phyloP scores from a whole-genome alignment of 805 yeast species.

The Pichia manshurica region DNA sequence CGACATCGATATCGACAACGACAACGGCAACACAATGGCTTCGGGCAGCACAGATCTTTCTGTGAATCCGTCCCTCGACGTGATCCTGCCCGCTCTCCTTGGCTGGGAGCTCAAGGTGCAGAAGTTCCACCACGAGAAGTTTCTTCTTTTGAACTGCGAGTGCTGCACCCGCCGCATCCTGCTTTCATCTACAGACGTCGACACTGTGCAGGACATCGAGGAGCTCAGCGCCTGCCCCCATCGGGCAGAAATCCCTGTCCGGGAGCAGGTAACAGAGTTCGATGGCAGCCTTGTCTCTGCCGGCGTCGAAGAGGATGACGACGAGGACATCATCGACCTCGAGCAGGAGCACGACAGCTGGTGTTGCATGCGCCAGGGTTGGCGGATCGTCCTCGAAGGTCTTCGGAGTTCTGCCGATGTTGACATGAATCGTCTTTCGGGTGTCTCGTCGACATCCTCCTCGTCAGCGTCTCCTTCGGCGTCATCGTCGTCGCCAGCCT shows the following conservation, averaged over 20 bases:
- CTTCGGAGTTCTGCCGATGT: conserved; percentile 2
- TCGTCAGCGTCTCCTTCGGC: neutral
- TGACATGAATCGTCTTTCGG: neutral
- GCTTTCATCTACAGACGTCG: conserved; percentile 10
- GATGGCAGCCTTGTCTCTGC: conserved; percentile 8
- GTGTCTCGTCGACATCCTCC: too few species aligned
- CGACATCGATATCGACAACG: conserved; percentile 10
- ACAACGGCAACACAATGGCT: neutral
- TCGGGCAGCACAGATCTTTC: neutral
- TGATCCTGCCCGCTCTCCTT: conserved; percentile 20
- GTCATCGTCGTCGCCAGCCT: neutral
- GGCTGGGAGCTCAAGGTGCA: conserved; percentile 35
- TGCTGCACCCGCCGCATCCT: conserved; percentile 34
- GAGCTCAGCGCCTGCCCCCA: conserved; percentile 25
- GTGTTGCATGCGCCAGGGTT: conserved; percentile 28
- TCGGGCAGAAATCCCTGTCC: conserved; percentile 21
- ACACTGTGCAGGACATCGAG: conserved; percentile 8
- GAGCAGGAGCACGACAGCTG: conserved; percentile 33
- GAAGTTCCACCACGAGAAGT: conserved; percentile 20
- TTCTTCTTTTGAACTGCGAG: conserved; percentile 28
- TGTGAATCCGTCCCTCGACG: conserved; percentile 6
- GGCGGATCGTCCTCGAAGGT: conserved; percentile 12
- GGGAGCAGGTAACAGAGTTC: conserved; percentile 13
- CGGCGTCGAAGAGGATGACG: conserved; percentile 15
- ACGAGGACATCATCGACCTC: conserved; percentile 24